These are phyloP conservation scores for Pseudozyma tsukubaensis DNA, from an alignment of 1,284 basidiomycete genomes.

Conservation along the genomic window DNA sequence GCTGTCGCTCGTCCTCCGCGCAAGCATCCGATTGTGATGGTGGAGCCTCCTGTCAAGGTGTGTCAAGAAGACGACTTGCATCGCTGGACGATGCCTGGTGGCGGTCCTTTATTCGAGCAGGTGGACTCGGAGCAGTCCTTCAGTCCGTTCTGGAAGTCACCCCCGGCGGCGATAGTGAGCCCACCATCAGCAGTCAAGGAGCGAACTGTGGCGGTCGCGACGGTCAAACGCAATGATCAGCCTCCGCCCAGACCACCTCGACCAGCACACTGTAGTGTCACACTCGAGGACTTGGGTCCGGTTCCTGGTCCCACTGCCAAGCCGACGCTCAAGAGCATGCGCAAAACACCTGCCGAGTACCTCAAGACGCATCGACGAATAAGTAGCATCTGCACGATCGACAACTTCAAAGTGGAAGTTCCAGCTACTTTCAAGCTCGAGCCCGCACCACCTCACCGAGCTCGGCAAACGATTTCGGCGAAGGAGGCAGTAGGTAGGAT, in stretches of 20 bases:
- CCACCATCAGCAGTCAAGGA: no score
- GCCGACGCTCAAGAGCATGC: not conserved
- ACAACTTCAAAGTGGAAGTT: not conserved
- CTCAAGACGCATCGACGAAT: not conserved
- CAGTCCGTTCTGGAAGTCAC: not conserved
- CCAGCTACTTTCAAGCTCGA: not conserved
- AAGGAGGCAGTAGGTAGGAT: not conserved
- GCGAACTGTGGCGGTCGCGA: no score
- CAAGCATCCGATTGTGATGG: no score
- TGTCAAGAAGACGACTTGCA: not conserved
- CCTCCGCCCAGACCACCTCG: conserved; percentile 13
- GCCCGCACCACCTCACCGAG: not conserved
- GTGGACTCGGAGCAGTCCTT: not conserved
- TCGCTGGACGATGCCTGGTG: conserved; percentile 17
- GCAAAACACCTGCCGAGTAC: conserved; percentile 22
- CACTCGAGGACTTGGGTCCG: conserved; percentile 11
- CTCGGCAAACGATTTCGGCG: not conserved
- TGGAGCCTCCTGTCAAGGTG: no score
- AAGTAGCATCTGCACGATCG: not conserved
- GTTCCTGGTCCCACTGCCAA: not conserved
- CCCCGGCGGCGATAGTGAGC: not conserved
- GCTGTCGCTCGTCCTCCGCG: no score
- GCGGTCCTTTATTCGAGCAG: conserved; percentile 8
- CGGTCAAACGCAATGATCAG: not conserved
- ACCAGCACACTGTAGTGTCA: conserved; percentile 12